phyloP scores from a whole-genome alignment of 805 yeast species.

The Lachancea fermentati region DNA sequence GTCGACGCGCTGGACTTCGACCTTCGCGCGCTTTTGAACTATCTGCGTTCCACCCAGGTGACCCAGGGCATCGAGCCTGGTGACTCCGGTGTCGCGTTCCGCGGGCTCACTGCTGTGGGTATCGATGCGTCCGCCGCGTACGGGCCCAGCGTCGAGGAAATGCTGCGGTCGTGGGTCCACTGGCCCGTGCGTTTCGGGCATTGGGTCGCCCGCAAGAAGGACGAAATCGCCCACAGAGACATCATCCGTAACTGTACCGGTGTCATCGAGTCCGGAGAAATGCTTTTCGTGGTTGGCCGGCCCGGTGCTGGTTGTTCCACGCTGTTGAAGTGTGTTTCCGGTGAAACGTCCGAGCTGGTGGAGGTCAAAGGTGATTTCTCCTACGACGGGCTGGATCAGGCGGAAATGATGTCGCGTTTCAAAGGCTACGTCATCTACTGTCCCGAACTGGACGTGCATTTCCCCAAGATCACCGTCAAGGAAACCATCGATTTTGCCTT shows the following conservation, averaged over 20 bases:
- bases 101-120: conserved; percentile 41
- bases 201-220: conserved; percentile 29
- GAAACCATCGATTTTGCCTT: conserved; percentile 47
- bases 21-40: conserved; percentile 37
- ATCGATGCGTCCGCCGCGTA: conserved; percentile 49
- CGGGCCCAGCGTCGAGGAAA: conserved; percentile 43
- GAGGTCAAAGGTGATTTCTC: conserved; percentile 37
- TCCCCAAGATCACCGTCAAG: conserved; percentile 46
- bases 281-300: conserved; percentile 48
- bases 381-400: conserved; percentile 46
- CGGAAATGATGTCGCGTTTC: conserved; percentile 42
- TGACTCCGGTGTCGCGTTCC: conserved; percentile 47
- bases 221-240: conserved; percentile 30
- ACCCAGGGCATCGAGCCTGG: conserved; percentile 45
- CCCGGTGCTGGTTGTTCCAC: conserved; percentile 67
- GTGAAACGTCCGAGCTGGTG: conserved; percentile 38
- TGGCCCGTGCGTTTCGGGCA: conserved; percentile 23
- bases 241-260: conserved; percentile 40
- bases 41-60: conserved; percentile 34
- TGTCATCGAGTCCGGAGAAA: conserved; percentile 44
- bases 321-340: conserved; percentile 42
- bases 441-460: conserved; percentile 47
- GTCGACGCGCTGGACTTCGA: conserved; percentile 43
- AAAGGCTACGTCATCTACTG: conserved; percentile 47
- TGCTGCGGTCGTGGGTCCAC: conserved; percentile 32